Conservation (phyloP, 805 yeast species). For the Huiozyma sinensis region DNA sequence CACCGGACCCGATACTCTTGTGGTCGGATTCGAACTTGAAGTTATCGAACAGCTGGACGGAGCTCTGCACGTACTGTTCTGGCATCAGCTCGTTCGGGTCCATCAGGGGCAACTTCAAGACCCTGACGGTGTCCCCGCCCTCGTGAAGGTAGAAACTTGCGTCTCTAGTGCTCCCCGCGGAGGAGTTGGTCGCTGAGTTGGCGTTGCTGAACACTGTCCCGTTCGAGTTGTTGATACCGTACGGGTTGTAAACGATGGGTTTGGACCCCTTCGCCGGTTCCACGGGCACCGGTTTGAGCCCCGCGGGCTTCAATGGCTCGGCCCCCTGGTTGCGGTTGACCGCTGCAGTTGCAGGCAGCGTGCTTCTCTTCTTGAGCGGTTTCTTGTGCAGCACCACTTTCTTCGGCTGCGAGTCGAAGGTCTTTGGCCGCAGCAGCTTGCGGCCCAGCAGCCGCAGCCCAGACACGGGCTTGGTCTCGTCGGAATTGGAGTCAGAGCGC, state of each 20-base stretch:
- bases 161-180: slow-evolving; percentile 7
- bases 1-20: slow-evolving; percentile 58
- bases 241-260: slow-evolving; percentile 55
- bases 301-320: neutral
- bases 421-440: slow-evolving; percentile 6
- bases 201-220: neutral
- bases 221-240: slow-evolving; percentile 31
- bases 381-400: neutral
- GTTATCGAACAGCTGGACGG: slow-evolving; percentile 41
- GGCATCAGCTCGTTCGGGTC: slow-evolving; percentile 61
- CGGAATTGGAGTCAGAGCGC: too few relatives aligned
- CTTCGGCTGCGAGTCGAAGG: slow-evolving; percentile 3
- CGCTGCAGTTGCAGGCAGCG: neutral
- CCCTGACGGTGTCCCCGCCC: slow-evolving; percentile 31
- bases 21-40: slow-evolving; percentile 38
- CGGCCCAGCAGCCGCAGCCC: slow-evolving; percentile 13
- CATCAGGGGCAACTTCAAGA: slow-evolving; percentile 50
- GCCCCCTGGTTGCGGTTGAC: neutral
- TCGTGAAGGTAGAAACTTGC: slow-evolving; percentile 26
- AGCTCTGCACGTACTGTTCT: slow-evolving; percentile 36
- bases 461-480: slow-evolving; percentile 6
- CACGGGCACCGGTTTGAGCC: neutral
- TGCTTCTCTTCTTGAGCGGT: slow-evolving; percentile 4
- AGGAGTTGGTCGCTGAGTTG: neutral
- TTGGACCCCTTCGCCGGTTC: slow-evolving; percentile 8